A percentile compares a stretch with the other conserved stretches of the same genome.
phyloP scores from a whole-genome alignment of 2,329 filamentous ascomycete genomes.

The Tolypocladium paradoxum region DNA sequence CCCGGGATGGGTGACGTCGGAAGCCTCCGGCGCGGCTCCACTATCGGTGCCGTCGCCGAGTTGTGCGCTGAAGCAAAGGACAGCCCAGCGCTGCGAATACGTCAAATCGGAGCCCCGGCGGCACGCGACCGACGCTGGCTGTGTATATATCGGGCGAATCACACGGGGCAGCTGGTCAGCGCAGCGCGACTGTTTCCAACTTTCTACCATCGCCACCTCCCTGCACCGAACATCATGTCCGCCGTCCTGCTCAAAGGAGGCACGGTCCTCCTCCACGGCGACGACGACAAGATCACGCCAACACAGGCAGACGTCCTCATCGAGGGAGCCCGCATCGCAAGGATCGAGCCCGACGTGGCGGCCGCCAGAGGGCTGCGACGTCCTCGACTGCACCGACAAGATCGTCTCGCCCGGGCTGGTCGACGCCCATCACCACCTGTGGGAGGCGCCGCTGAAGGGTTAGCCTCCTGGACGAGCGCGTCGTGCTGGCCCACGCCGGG shows the following conservation, averaged over 20 bases:
- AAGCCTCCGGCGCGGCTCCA: not conserved
- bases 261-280: not conserved
- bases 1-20: no score
- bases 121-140: no score
- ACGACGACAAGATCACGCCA: not conserved
- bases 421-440: constrained; percentile 33
- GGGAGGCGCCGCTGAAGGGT: constrained; percentile 25
- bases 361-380: not conserved
- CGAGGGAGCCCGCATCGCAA: not conserved
- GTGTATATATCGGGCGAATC: not conserved
- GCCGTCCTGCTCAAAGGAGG: not conserved
- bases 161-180: no score
- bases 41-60: not conserved
- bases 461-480: constrained; percentile 5
- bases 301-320: not conserved
- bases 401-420: constrained; percentile 31
- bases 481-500: constrained; percentile 20
- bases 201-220: not conserved
- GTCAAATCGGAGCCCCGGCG: not conserved
- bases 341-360: not conserved
- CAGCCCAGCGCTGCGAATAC: not conserved
- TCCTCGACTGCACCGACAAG: constrained; percentile 29
- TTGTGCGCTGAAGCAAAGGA: not conserved
- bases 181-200: not conserved
- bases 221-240: not conserved